Percentiles rank a stretch among this genome's conserved stretches.
Conservation (phyloP, 257 asterid species). For the Forsythia suspensa region DNA sequence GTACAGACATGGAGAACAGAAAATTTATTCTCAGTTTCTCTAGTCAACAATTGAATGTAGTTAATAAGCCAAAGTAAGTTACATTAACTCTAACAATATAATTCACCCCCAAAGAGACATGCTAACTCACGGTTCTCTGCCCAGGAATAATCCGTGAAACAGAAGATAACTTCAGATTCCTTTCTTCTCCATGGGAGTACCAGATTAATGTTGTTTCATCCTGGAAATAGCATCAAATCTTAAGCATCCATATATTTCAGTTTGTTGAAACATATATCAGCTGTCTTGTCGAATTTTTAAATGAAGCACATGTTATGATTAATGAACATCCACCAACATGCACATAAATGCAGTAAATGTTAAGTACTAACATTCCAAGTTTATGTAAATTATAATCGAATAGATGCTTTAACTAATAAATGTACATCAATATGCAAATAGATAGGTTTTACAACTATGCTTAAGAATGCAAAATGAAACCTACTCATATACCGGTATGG, state of each 20-base stretch:
- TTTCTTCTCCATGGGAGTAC: slow-evolving; percentile 87
- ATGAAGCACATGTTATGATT: slow-evolving; percentile 6
- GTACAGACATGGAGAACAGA: slow-evolving; percentile 30
- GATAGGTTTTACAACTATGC: neutral
- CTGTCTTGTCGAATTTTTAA: neutral
- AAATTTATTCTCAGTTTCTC: slow-evolving; percentile 15
- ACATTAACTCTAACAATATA: slow-evolving; percentile 24
- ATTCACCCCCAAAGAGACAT: slow-evolving; percentile 21
- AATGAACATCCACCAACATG: neutral
- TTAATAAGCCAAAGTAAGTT: slow-evolving; percentile 23
- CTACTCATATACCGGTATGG: neutral
- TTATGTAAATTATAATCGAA: neutral
- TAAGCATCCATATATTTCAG: neutral
- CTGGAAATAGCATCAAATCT: slow-evolving; percentile 44
- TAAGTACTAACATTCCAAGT: neutral
- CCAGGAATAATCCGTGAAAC: slow-evolving; percentile 88
- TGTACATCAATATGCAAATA: neutral
- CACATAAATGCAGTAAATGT: neutral
- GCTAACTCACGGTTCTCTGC: slow-evolving; percentile 94
- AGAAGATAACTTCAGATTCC: slow-evolving; percentile 71
- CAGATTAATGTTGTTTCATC: slow-evolving; percentile 87
- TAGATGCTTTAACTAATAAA: neutral
- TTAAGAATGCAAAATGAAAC: neutral
- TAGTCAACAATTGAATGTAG: neutral
- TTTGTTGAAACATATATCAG: slow-evolving; percentile 13